Percentiles rank a stretch among this genome's conserved stretches.
Conservation (phyloP, 257 asterid species). For the Petrea volubilis region DNA sequence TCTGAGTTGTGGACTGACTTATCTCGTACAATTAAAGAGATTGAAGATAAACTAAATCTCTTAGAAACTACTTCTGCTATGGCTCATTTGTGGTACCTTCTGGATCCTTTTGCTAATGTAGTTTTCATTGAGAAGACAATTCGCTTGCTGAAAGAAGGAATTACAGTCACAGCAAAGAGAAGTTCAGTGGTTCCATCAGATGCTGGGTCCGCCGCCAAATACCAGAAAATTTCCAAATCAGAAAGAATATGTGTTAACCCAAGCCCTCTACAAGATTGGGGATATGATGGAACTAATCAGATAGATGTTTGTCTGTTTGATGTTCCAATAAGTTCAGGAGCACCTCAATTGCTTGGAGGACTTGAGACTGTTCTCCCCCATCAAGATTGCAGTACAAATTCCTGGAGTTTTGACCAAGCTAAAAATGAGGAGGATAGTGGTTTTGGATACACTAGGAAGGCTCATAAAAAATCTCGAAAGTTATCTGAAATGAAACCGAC, state of each 20-base stretch:
- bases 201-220: slow-evolving; percentile 46
- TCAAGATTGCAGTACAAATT: slow-evolving; percentile 53
- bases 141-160: slow-evolving; percentile 82
- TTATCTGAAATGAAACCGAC: slow-evolving; percentile 60
- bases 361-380: slow-evolving; percentile 35
- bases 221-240: slow-evolving; percentile 43
- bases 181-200: slow-evolving; percentile 52
- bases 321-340: slow-evolving; percentile 63
- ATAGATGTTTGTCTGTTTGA: slow-evolving; percentile 51
- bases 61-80: slow-evolving; percentile 56
- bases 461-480: slow-evolving; percentile 64
- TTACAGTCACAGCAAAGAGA: slow-evolving; percentile 63
- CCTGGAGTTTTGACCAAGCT: slow-evolving; percentile 41
- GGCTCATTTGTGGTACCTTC: slow-evolving; percentile 87
- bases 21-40: slow-evolving; percentile 51
- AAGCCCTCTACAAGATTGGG: slow-evolving; percentile 41
- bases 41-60: slow-evolving; percentile 55
- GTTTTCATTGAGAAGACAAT: slow-evolving; percentile 84
- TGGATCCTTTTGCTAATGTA: slow-evolving; percentile 89
- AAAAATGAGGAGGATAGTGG: slow-evolving; percentile 42
- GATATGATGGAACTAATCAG: slow-evolving; percentile 44
- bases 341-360: slow-evolving; percentile 38
- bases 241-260: slow-evolving; percentile 34
- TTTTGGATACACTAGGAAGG: slow-evolving; percentile 37
- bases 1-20: slow-evolving; percentile 73